These are phyloP conservation scores for Trametes punicea DNA, from an alignment of 768 basidiomycete genomes.

Conservation along the genomic window DNA sequence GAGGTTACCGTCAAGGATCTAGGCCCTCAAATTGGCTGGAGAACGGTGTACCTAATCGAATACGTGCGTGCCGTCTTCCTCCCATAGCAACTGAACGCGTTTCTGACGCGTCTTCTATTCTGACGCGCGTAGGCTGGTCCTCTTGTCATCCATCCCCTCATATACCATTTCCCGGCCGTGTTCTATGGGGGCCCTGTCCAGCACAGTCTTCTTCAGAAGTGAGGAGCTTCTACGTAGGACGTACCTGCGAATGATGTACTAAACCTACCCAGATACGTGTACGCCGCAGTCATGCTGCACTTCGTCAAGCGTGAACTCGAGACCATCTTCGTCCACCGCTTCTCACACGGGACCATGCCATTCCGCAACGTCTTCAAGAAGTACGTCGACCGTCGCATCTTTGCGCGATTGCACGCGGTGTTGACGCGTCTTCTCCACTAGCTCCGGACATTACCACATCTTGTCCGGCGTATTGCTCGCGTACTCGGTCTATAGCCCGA, in stretches of 20 bases:
- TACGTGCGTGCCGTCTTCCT: conserved; percentile 58
- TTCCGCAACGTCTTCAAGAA: conserved; percentile 83
- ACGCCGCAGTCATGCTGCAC: conserved; percentile 75
- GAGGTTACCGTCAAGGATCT: conserved; percentile 83
- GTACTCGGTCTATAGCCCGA: conserved; percentile 76
- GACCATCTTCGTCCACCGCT: conserved; percentile 91
- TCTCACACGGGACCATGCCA: conserved; percentile 96
- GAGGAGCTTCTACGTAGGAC: conserved; percentile 19
- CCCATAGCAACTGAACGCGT: neutral
- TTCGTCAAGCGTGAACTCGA: conserved; percentile 92
- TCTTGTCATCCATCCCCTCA: conserved; percentile 80
- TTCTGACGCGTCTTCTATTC: neutral
- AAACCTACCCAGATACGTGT: conserved; percentile 50
- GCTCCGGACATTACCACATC: conserved; percentile 88
- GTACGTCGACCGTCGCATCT: conserved; percentile 40
- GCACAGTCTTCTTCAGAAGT: conserved; percentile 80
- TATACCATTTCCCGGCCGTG: conserved; percentile 67
- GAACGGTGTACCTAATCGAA: conserved; percentile 88
- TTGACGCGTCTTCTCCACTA: conserved; percentile 31
- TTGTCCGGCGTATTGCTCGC: conserved; percentile 79
- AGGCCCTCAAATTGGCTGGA: conserved; percentile 87
- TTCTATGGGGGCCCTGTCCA: conserved; percentile 70
- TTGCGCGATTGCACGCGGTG: neutral
- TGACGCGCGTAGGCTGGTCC: conserved; percentile 64
- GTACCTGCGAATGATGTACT: conserved; percentile 5